These are phyloP conservation scores for Choanephora cucurbitarum DNA, from an alignment of 371 early-diverging fungal genomes.

Conservation along the genomic window DNA sequence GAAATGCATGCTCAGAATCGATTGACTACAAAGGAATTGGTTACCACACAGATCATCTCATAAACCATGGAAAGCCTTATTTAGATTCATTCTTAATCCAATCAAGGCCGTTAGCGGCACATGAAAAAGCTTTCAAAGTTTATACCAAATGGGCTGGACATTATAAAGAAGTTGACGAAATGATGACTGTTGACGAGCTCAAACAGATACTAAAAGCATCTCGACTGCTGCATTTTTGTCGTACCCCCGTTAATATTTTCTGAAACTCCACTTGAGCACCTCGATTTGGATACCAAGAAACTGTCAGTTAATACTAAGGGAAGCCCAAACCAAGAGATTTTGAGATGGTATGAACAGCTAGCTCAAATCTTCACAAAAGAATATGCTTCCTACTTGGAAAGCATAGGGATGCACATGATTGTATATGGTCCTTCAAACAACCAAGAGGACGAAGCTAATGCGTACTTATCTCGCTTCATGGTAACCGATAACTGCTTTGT, in stretches of 20 bases:
- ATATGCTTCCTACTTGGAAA: constrained; percentile 69
- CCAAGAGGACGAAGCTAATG: constrained; percentile 28
- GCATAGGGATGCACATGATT: constrained; percentile 70
- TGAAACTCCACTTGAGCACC: constrained; percentile 19
- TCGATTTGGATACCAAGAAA: constrained; percentile 7
- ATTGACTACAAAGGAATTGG: constrained; percentile 26
- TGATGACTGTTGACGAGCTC: constrained; percentile 57
- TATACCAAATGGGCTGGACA: constrained; percentile 67
- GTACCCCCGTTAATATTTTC: constrained; percentile 66
- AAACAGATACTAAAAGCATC: constrained; percentile 64
- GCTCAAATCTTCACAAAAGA: constrained; percentile 62
- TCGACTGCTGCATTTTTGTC: constrained; percentile 64
- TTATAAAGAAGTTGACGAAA: constrained; percentile 39
- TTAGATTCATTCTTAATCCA: constrained; percentile 54
- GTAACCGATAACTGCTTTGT: constrained; percentile 34
- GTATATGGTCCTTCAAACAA: constrained; percentile 34
- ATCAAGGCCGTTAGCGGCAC: constrained; percentile 59
- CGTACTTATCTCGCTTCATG: constrained; percentile 35
- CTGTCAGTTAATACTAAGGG: constrained; percentile 11
- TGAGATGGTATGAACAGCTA: constrained; percentile 61
- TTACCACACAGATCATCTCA: constrained; percentile 51
- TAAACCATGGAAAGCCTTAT: constrained; percentile 62
- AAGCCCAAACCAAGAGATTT: constrained; percentile 23
- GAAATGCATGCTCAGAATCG: constrained; percentile 51
- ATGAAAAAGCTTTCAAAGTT: constrained; percentile 65